Conservation (phyloP, 2,329 filamentous ascomycete species). For the Exophiala dermatitidis region DNA sequence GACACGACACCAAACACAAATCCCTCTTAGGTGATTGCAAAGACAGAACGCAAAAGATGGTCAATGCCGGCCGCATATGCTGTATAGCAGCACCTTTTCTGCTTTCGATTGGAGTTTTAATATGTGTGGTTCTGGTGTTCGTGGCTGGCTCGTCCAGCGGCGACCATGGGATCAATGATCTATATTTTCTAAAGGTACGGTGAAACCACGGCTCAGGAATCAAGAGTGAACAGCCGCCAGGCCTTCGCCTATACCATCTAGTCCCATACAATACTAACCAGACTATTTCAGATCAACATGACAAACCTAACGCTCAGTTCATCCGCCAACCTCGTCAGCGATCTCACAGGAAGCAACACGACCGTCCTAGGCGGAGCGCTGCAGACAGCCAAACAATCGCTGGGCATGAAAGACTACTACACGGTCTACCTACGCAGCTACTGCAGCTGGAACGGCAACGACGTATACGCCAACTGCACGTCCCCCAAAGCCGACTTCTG, state of each 20-base stretch:
- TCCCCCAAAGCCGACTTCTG: constrained; percentile 69
- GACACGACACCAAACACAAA: neutral
- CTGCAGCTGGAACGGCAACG: constrained; percentile 58
- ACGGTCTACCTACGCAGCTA: constrained; percentile 79
- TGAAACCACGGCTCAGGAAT: neutral
- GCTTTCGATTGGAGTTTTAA: constrained; percentile 68
- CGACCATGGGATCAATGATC: constrained; percentile 40
- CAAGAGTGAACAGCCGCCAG: neutral
- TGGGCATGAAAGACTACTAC: constrained; percentile 69
- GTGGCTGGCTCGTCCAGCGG: constrained; percentile 50
- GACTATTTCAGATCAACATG: constrained; percentile 51
- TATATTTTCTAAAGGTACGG: constrained; percentile 51
- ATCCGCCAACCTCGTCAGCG: constrained; percentile 31
- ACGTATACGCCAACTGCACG: constrained; percentile 57
- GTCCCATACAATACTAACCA: neutral
- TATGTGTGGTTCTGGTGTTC: constrained; percentile 57
- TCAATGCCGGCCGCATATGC: constrained; percentile 67
- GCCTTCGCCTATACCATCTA: too few species aligned
- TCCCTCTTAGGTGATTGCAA: neutral
- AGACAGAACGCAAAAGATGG: constrained; percentile 42
- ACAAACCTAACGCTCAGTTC: constrained; percentile 51
- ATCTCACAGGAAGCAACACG: constrained; percentile 35
- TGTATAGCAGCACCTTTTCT: constrained; percentile 84
- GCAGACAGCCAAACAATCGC: constrained; percentile 34
- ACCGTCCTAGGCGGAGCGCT: constrained; percentile 31